A percentile compares a stretch with the other conserved stretches of the same genome.
These are phyloP conservation scores for Pythium apleroticum DNA, from an alignment of 352 stramenopile species.

Conservation along the genomic window DNA sequence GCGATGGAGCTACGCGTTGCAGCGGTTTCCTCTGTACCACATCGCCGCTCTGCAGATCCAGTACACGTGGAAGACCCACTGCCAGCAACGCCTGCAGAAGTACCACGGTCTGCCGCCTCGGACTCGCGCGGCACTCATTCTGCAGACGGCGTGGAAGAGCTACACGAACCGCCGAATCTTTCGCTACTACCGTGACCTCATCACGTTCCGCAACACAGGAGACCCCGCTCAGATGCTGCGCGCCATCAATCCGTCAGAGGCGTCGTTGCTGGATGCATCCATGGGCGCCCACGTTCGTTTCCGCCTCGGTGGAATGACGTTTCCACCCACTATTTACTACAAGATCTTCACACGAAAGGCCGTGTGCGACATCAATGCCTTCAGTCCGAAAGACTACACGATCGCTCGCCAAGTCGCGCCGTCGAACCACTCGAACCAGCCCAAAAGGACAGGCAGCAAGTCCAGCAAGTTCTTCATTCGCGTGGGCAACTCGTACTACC, in stretches of 20 bases:
- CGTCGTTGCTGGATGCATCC: constrained; percentile 73
- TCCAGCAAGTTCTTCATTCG: constrained; percentile 48
- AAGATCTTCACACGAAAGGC: constrained; percentile 90
- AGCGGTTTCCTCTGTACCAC: constrained; percentile 76
- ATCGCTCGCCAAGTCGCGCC: constrained; percentile 39
- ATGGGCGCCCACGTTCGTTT: constrained; percentile 86
- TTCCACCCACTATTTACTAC: constrained; percentile 94
- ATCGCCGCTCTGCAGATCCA: constrained; percentile 87
- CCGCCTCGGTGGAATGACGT: constrained; percentile 80
- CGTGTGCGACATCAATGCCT: constrained; percentile 88
- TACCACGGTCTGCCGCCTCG: constrained; percentile 35
- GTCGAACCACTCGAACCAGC: constrained; percentile 26
- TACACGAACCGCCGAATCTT: constrained; percentile 81
- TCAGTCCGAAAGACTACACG: constrained; percentile 90
- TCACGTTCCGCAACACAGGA: constrained; percentile 75
- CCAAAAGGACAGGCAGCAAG: constrained; percentile 18
- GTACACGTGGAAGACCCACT: constrained; percentile 62
- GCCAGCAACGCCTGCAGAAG: constrained; percentile 39
- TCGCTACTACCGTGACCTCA: constrained; percentile 75
- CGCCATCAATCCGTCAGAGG: constrained; percentile 83
- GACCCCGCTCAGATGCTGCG: constrained; percentile 80
- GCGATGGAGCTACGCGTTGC: constrained; percentile 43
- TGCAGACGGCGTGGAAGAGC: constrained; percentile 71
- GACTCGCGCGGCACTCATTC: constrained; percentile 38
- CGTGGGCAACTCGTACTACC: constrained; percentile 75